These are phyloP conservation scores for Picea sitchensis DNA, from an alignment of 75 land plant species.

Conservation along the genomic window DNA sequence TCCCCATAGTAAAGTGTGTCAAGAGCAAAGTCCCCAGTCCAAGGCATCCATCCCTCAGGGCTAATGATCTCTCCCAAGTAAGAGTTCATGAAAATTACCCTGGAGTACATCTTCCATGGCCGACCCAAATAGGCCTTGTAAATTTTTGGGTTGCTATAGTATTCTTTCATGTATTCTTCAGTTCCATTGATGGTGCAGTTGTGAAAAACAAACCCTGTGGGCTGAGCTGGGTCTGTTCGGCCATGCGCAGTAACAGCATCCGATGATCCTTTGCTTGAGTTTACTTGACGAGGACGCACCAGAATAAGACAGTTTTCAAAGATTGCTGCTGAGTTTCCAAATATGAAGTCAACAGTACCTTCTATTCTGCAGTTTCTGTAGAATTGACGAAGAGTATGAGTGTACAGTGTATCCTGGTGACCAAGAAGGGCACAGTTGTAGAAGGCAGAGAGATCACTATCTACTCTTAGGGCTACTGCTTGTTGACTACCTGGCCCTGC, in stretches of 20 bases:
- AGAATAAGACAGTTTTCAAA: slow-evolving; percentile 28
- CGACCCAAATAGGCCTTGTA: slow-evolving; percentile 42
- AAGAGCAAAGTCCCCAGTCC: slow-evolving; percentile 38
- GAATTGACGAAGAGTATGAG: slow-evolving; percentile 47
- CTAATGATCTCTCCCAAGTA: slow-evolving; percentile 21
- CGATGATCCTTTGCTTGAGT: slow-evolving; percentile 20
- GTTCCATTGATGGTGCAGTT: slow-evolving; percentile 39
- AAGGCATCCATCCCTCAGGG: slow-evolving; percentile 47
- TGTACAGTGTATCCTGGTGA: slow-evolving; percentile 67
- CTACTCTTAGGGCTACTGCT: slow-evolving; percentile 58
- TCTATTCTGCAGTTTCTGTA: slow-evolving; percentile 49
- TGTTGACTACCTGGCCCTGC: slow-evolving; percentile 60
- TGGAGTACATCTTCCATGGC: slow-evolving; percentile 58
- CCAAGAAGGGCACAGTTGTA: slow-evolving; percentile 49
- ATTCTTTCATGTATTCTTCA: slow-evolving; percentile 17
- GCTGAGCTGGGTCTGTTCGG: slow-evolving; percentile 35
- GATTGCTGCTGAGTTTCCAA: slow-evolving; percentile 41
- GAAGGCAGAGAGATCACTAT: slow-evolving; percentile 50
- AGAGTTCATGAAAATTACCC: slow-evolving; percentile 30
- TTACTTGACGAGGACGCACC: slow-evolving; percentile 20
- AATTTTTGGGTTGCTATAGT: slow-evolving; percentile 18
- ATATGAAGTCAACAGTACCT: slow-evolving; percentile 79
- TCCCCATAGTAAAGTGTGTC: slow-evolving; percentile 45
- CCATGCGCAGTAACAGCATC: slow-evolving; percentile 55
- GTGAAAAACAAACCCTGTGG: slow-evolving; percentile 41